phyloP scores from a whole-genome alignment of 345 rosid species.

The Rhodomyrtus tomentosa region DNA sequence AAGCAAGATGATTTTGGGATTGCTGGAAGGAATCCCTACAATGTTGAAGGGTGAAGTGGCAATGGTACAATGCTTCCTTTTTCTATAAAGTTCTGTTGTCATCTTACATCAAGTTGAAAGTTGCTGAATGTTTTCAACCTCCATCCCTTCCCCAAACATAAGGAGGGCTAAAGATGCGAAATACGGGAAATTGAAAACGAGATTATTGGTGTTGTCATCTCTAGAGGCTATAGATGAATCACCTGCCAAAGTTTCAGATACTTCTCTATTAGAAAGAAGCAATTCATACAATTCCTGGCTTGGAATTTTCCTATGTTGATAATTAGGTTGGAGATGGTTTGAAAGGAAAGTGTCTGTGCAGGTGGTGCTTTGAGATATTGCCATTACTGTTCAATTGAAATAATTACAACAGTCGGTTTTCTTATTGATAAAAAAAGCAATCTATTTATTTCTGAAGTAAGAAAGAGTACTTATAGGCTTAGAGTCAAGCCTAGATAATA shows the following conservation, averaged over 20 bases:
- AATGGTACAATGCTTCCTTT: constrained; percentile 37
- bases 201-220: background rate
- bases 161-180: background rate
- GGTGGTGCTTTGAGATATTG: background rate
- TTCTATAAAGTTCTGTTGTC: background rate
- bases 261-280: background rate
- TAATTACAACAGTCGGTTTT: too few relatives aligned
- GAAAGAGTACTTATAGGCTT: too few relatives aligned
- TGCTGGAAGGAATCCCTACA: constrained; percentile 84
- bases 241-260: background rate
- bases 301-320: background rate
- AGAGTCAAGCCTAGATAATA: too few relatives aligned
- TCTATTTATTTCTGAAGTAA: too few relatives aligned
- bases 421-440: too few relatives aligned
- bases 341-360: background rate
- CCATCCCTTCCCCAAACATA: background rate
- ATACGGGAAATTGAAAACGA: background rate
- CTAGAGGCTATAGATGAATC: background rate
- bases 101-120: background rate
- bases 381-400: background rate
- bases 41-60: constrained; percentile 96
- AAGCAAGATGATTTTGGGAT: constrained; percentile 81
- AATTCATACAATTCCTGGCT: background rate
- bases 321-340: background rate
- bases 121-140: background rate